Evolutionary conservation across 345 rosid genomes (phyloP).

Genomic region (Acer saccharum): DNA sequence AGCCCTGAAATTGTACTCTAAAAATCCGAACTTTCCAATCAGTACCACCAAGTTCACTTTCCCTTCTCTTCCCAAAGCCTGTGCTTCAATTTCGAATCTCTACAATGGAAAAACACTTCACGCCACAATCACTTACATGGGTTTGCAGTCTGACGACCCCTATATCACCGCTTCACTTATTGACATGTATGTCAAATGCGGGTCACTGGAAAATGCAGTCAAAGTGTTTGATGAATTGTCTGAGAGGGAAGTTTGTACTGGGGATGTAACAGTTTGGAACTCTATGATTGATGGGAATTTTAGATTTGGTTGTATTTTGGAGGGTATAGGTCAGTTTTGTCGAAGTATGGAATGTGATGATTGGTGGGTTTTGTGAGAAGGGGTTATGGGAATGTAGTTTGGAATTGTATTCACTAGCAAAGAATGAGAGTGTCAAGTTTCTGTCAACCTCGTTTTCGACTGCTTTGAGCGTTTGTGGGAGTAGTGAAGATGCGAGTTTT

Average conservation of each 20-base stretch:
- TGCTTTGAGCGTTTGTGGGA: constrained; percentile 55
- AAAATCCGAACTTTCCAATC: constrained; percentile 35
- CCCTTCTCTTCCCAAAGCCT: constrained; percentile 74
- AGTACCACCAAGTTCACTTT: constrained; percentile 47
- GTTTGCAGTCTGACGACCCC: constrained; percentile 55
- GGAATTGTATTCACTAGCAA: constrained; percentile 53
- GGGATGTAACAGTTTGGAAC: constrained; percentile 74
- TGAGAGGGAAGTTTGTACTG: constrained; percentile 24
- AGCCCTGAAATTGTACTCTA: constrained; percentile 55
- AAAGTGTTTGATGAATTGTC: constrained; percentile 66
- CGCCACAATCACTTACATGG: constrained; percentile 46
- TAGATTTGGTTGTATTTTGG: constrained; percentile 37
- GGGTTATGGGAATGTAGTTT: constrained; percentile 59
- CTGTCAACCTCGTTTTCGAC: constrained; percentile 55
- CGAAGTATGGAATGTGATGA: constrained; percentile 85
- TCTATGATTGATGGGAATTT: constrained; percentile 65
- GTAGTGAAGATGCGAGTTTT: constrained; percentile 43
- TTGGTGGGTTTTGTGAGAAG: constrained; percentile 57
- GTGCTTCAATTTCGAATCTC: constrained; percentile 47
- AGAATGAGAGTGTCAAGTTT: constrained; percentile 47
- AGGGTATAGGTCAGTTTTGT: constrained; percentile 53
- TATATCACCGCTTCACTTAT: constrained; percentile 64
- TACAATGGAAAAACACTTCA: constrained; percentile 55
- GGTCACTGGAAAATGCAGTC: constrained; percentile 54
- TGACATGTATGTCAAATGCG: constrained; percentile 63